Evolutionary conservation across 306 rosid species (phyloP), one percentile per base, ranked within the genome.

Genomic region (Acacia crassicarpa): DNA sequence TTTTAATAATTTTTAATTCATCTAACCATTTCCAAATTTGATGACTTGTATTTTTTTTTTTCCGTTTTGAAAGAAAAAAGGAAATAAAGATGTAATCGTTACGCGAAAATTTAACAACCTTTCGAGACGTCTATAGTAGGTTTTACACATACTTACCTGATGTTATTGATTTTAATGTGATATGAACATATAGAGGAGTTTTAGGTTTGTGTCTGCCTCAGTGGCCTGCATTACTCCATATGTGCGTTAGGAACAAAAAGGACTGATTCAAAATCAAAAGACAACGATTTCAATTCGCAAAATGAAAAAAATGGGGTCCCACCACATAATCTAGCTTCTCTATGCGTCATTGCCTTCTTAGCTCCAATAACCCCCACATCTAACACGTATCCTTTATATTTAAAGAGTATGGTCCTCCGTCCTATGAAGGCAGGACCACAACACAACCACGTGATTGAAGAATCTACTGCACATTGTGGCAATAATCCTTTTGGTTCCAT

Each of bases 261-360:
- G 61, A 76, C 38, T 43, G 33, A 46, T 70, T 48, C 9, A 54
- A 8, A 38, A 38, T 48, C 9, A 54, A 8, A 38, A 38, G 30
- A 74, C 16, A 59, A 16, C 45, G 35, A 11, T 32, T 12, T 15
- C 58, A 9, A 32, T n/a, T 27, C 54, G 25, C 49, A 56, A 75
- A 75, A 33, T 15, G 27, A 22, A 58, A 59, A 59, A 59, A 58
- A 22, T 12, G 53, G 15, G 44, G 35, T 13, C 38, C 22, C 48
- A n/a, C 79, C 79, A 72, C 78, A 51, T 74, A 40, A 59, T 59
- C 40, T 7, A 23, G n/a, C 40, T 23, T 56, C 59, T 22, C 17
- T 22, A 22, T 11, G 49, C 22, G 23, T 53, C 35, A 35, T 53
- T 53, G 66, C 23, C 35, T 44, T 61, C 9, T 44, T 61, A 32